phyloP scores from a whole-genome alignment of 2,329 filamentous ascomycete species.

The Beauveria sp. region DNA sequence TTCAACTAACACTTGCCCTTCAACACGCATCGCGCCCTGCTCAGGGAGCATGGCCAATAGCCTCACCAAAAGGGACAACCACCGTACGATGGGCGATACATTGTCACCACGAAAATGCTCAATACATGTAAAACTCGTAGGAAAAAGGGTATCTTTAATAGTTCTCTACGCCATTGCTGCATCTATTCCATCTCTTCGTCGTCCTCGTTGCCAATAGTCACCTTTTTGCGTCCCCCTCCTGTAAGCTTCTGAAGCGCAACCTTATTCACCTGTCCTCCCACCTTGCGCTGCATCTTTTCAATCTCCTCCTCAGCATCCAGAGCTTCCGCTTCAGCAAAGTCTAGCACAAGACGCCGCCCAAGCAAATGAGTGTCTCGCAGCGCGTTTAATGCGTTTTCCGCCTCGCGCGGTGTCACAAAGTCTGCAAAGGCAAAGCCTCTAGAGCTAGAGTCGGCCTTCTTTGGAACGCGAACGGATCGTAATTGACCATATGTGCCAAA shows the following conservation, averaged over 20 bases:
- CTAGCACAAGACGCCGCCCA: conserved; percentile 79
- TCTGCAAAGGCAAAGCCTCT: conserved; percentile 96
- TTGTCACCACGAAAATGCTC: neutral
- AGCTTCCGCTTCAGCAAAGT: conserved; percentile 83
- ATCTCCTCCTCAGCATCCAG: conserved; percentile 94
- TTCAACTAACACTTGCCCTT: neutral
- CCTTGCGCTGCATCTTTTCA: conserved; percentile 93
- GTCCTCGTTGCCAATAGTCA: conserved; percentile 71
- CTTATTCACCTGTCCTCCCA: conserved; percentile 82
- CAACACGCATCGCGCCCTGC: neutral
- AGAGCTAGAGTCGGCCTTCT: conserved; percentile 84
- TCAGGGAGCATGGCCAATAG: conserved; percentile 7
- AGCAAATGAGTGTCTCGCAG: conserved; percentile 89
- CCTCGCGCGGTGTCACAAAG: conserved; percentile 86
- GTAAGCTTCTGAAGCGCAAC: conserved; percentile 85
- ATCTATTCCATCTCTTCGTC: conserved; percentile 46
- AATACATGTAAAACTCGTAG: neutral
- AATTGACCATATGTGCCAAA: conserved; percentile 89
- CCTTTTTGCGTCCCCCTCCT: conserved; percentile 74
- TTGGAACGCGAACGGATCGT: conserved; percentile 84
- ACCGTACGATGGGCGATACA: neutral
- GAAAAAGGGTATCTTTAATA: conserved; percentile 8
- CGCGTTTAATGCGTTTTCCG: conserved; percentile 81
- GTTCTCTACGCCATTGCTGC: conserved; percentile 15
- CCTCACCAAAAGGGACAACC: conserved; percentile 2